phyloP scores from a whole-genome alignment of 331 rosid species.

The Quercus tomentella region DNA sequence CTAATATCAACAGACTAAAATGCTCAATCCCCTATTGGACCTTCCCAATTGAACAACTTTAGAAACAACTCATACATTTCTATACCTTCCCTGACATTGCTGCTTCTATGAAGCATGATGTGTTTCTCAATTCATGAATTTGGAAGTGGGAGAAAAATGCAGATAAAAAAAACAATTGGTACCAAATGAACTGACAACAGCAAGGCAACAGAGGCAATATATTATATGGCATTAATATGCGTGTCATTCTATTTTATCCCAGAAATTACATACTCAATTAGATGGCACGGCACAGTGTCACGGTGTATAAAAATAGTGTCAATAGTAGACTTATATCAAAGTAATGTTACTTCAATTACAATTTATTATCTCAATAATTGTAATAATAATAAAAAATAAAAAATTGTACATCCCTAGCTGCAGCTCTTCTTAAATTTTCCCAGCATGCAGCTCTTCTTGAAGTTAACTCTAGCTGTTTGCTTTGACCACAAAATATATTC shows the following conservation, averaged over 20 bases:
- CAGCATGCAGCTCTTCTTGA: slow-evolving; percentile 4
- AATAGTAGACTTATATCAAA: too few relatives aligned
- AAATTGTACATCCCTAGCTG: too few relatives aligned
- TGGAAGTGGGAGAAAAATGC: neutral
- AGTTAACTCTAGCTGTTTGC: neutral
- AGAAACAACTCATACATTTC: neutral
- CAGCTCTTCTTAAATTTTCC: neutral
- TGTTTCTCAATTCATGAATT: neutral
- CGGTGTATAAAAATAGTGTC: too few relatives aligned
- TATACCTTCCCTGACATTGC: neutral
- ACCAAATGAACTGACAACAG: neutral
- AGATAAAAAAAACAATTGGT: neutral
- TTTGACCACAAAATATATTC: slow-evolving; percentile 2
- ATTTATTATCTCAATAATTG: too few relatives aligned
- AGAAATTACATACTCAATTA: neutral
- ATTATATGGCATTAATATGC: neutral
- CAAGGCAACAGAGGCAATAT: neutral
- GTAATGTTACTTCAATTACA: too few relatives aligned
- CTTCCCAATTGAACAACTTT: neutral
- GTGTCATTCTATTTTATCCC: neutral
- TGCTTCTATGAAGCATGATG: neutral
- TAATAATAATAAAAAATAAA: too few relatives aligned
- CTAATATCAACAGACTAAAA: too few relatives aligned
- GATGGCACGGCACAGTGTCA: too few relatives aligned
- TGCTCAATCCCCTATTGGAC: neutral